A percentile compares a stretch with the other conserved stretches of the same genome.
These are phyloP conservation scores for Didymella segeticola DNA, from an alignment of 2,329 filamentous ascomycete species.

Conservation along the genomic window DNA sequence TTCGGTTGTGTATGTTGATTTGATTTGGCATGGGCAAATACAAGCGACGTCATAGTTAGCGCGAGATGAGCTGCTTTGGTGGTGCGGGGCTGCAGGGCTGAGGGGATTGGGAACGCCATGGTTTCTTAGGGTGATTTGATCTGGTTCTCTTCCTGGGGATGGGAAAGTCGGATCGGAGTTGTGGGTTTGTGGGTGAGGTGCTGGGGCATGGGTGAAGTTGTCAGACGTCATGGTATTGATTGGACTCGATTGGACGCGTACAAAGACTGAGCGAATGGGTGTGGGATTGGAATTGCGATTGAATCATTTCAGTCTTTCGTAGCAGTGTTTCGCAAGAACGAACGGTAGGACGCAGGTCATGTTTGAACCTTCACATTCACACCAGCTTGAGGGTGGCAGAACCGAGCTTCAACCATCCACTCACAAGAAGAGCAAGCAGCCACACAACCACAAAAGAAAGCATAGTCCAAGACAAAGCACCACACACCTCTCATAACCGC, in stretches of 20 bases:
- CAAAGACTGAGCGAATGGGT: too few relatives aligned
- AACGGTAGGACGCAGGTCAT: too few relatives aligned
- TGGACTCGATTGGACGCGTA: neutral
- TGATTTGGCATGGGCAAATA: slow-evolving; percentile 5
- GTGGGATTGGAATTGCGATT: too few relatives aligned
- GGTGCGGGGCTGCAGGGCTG: slow-evolving; percentile 7
- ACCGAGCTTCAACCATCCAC: slow-evolving; percentile 25
- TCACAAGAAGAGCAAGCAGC: slow-evolving; percentile 18
- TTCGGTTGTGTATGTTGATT: neutral
- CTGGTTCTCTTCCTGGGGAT: neutral
- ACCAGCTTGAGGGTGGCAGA: neutral
- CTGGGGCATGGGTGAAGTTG: neutral
- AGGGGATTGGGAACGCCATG: neutral
- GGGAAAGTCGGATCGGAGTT: slow-evolving; percentile 4
- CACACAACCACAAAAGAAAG: slow-evolving; percentile 15
- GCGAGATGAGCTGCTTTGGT: slow-evolving; percentile 17
- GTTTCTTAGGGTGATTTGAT: neutral
- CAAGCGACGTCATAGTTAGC: slow-evolving; percentile 17
- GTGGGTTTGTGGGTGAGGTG: neutral
- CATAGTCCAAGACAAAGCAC: too few relatives aligned
- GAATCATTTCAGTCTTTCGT: neutral
- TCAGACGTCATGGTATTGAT: neutral
- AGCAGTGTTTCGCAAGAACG: too few relatives aligned
- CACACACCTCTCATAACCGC: too few relatives aligned
- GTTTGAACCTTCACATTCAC: neutral